Evolutionary conservation across 164 flowering plant species (phyloP).

Genomic region (Umbellularia californica): DNA sequence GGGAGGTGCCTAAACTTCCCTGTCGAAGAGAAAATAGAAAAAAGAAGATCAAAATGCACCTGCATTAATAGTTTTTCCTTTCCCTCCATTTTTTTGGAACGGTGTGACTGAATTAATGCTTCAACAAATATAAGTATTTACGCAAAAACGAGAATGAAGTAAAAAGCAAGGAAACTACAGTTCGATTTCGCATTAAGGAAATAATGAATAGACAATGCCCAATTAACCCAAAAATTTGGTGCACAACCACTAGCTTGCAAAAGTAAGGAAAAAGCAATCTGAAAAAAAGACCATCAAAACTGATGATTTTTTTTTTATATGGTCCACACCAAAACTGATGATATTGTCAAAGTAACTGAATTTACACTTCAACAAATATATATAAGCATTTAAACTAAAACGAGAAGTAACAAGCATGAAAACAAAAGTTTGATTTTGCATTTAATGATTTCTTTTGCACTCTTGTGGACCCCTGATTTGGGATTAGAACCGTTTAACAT

Average conservation of each 20-base stretch:
- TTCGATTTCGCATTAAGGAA: not conserved
- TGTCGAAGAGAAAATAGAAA: slow-evolving; percentile 17
- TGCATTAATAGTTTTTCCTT: not conserved
- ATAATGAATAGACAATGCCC: not conserved
- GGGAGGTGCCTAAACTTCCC: slow-evolving; percentile 98
- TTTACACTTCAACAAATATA: no score
- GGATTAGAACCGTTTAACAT: no score
- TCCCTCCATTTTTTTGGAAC: not conserved
- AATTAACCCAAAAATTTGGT: not conserved
- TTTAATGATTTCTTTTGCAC: no score
- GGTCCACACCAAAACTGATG: no score
- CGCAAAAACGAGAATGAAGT: not conserved
- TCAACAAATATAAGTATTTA: no score
- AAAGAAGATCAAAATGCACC: not conserved
- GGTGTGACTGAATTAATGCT: not conserved
- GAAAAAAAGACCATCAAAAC: no score
- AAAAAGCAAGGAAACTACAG: not conserved
- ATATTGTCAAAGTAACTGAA: no score
- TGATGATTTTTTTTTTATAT: no score
- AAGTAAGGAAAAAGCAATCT: not conserved
- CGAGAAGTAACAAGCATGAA: no score
- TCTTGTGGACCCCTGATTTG: no score
- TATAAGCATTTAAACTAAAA: no score
- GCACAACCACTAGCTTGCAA: not conserved
- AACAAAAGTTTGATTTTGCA: no score